These are phyloP conservation scores for Pseudomicrostroma phylloplanum DNA, from an alignment of 1,284 basidiomycete genomes.

Conservation along the genomic window DNA sequence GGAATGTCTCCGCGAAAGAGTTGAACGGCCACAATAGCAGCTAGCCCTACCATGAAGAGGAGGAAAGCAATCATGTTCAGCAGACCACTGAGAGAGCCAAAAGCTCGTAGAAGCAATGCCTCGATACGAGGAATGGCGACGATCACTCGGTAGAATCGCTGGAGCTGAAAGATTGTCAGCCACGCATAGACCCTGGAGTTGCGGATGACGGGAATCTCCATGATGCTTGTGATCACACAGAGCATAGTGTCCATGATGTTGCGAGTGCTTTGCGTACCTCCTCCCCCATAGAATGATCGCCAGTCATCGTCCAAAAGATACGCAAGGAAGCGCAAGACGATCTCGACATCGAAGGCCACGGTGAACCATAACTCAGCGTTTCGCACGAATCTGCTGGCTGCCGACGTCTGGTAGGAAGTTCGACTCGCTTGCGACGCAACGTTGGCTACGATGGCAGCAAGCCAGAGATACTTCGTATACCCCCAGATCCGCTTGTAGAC, in stretches of 20 bases:
- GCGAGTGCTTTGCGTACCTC: constrained; percentile 39
- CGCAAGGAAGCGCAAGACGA: constrained; percentile 63
- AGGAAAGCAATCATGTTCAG: constrained; percentile 91
- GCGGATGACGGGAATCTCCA: constrained; percentile 74
- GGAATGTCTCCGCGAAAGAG: constrained; percentile 69
- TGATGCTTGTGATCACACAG: constrained; percentile 71
- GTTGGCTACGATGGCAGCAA: constrained; percentile 58
- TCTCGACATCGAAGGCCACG: constrained; percentile 80
- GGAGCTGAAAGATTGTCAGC: constrained; percentile 83
- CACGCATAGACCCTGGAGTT: constrained; percentile 69
- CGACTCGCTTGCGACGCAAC: constrained; percentile 73
- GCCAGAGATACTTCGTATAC: constrained; percentile 51
- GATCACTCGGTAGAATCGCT: constrained; percentile 88
- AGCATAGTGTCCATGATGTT: constrained; percentile 78
- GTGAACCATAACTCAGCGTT: constrained; percentile 76
- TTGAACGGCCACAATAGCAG: constrained; percentile 72
- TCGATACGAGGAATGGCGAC: constrained; percentile 76
- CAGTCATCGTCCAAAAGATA: constrained; percentile 72
- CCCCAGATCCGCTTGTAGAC: constrained; percentile 43
- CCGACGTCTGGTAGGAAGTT: constrained; percentile 53
- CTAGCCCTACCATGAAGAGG: constrained; percentile 78
- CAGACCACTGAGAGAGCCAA: constrained; percentile 85
- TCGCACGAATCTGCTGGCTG: constrained; percentile 16
- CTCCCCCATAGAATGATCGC: constrained; percentile 64
- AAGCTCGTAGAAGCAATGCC: constrained; percentile 59